Base-by-base conservation (phyloP, 202 grass and related monocot genomes). In the Eragrostis tef region DNA sequence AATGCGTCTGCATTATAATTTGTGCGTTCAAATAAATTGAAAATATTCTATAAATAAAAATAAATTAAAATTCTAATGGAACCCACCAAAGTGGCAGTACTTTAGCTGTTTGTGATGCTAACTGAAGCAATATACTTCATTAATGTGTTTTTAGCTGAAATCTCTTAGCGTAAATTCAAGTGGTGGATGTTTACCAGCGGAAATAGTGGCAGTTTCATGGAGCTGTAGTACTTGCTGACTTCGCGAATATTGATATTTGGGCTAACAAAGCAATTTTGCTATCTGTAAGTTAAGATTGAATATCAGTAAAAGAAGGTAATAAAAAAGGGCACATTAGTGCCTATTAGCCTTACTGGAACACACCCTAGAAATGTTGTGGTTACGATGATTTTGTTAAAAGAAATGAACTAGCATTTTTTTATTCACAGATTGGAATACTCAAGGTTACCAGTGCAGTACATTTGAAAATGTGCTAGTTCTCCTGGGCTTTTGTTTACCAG, bases 361-460 rank as follows among this genome's bases (percentile, higher is more conserved):
- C n/a, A n/a, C n/a, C n/a, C n/a, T n/a, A n/a, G n/a, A n/a, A n/a
- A n/a, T n/a, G n/a, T n/a, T n/a, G n/a, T 53, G 26, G 9, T 71
- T 73, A 56, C 50, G 4, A 39, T 74, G 50, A 68, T 56, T 53
- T 42, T 56, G 20, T 13, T 12, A 24, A 9, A 24, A 58, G 20
- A 7, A 58, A 22, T 9, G 24, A 58, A 11, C 21, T 0, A 58
- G 20, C 9, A 58, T 58, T 22, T 39, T n/a, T 58, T 22, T 9
- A 58, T 79, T 42, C 26, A 69, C 34, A 80, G 31, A 69, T 69
- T 56, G n/a, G 8, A 74, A 42, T 8, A 12, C 51, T 74, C 16
- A 0, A 34, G 25, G 48, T 34, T 20, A 78, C 6, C 7, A 79
- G 52, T 16, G 27, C n/a, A n/a, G n/a, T n/a, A n/a, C n/a, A n/a